phyloP scores from a whole-genome alignment of 371 early-diverging fungal genomes.

The Mortierella sp. region DNA sequence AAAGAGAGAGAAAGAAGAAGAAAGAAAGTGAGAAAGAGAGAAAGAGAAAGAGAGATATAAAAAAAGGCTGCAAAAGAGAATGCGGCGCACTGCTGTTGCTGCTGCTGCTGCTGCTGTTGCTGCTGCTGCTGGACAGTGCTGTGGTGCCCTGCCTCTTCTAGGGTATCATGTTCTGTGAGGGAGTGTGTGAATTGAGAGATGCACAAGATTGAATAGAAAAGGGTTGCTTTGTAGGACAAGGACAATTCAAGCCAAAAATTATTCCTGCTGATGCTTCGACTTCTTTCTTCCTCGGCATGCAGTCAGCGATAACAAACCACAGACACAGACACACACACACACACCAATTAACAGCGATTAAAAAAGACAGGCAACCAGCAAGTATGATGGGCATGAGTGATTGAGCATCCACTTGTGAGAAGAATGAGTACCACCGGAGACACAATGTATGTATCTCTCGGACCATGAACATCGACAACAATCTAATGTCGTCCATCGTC shows the following conservation, averaged over 20 bases:
- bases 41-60: not conserved
- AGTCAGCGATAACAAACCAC: no score
- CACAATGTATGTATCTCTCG: no score
- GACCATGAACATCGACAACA: no score
- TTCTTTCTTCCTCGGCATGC: no score
- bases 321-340: no score
- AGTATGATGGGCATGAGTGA: no score
- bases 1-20: not conserved
- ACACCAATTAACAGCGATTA: not conserved
- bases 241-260: no score
- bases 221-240: not conserved
- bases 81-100: not conserved
- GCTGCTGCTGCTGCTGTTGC: not conserved
- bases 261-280: no score
- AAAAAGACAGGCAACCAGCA: not conserved
- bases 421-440: no score
- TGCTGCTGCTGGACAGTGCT: not conserved
- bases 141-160: not conserved
- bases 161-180: not conserved
- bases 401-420: no score
- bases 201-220: not conserved
- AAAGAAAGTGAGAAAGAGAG: not conserved
- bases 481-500: no score
- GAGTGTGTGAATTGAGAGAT: not conserved
- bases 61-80: not conserved